phyloP scores from a whole-genome alignment of 1,284 basidiomycete genomes.

The Ceratobasidium sp. region DNA sequence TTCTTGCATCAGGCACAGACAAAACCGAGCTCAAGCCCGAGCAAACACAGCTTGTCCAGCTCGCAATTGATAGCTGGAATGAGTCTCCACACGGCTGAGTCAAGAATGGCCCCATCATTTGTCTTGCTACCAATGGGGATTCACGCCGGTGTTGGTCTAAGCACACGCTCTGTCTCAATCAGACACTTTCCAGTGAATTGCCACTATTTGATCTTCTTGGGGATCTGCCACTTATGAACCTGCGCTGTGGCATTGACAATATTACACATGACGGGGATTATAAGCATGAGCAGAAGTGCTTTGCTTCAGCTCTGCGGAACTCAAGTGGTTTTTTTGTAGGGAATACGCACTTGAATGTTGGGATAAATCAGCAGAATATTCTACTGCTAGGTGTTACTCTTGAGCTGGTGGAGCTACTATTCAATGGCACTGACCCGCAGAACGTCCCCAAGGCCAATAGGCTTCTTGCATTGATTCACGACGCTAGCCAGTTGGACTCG shows the following conservation, averaged over 20 bases:
- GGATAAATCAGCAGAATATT: background rate
- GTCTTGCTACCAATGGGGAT: constrained; percentile 20
- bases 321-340: background rate
- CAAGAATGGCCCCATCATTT: background rate
- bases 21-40: background rate
- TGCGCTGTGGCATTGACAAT: background rate
- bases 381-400: background rate
- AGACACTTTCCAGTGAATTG: background rate
- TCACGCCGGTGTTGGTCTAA: background rate
- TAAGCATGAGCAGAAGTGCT: constrained; percentile 12
- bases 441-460: constrained; percentile 13
- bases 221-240: background rate
- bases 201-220: background rate
- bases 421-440: constrained; percentile 1
- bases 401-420: background rate
- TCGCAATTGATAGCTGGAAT: background rate
- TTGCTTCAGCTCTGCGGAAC: background rate
- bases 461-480: background rate
- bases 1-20: constrained; percentile 2
- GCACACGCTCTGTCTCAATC: background rate
- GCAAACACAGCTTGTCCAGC: background rate
- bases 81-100: constrained; percentile 1
- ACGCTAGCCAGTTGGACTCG: background rate
- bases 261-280: constrained; percentile 23
- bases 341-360: background rate